Base-by-base conservation (phyloP, 768 basidiomycete species). In the Sarcodon aspratus region DNA sequence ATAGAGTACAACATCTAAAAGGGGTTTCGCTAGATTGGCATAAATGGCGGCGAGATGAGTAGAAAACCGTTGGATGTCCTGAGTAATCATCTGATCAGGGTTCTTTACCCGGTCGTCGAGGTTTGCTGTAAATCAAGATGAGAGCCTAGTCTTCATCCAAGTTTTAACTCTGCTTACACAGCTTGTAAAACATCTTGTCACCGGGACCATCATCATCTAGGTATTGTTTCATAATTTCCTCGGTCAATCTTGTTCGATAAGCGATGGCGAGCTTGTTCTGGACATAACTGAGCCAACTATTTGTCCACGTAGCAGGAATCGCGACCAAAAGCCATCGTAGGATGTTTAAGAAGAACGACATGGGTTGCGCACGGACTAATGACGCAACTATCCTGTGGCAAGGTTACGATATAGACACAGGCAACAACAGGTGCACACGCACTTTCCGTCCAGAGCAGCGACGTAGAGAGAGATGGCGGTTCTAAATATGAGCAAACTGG, bases 71-170 rank as follows among this genome's bases (percentile, higher is more conserved):
- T 94, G 89, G 44, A 97, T 92, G 63, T 98, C 95, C 50, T 94
- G 83, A 2, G 92, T 95, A 47, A 96, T 88, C 85, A 93, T 92
- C 85, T 96, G 92, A 62, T 97, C 93, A 12, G 90, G 85, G 57
- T 97, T 96, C 71, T 92, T 92, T 45, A 97, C 92, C 45, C 95
- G 73, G 61, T 97, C 95, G 60, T 97, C 94, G 56, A 98, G 67
- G 62, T 96, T 96, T 40, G 88, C 92, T 90, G 58, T 18, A 40
- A 17, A 21, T 15, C 17, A 17, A 32, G 38, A 31, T 36, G 15
- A 52, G 33, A 9, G 9, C 38, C 35, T 12, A 34, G 40, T 47
- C 21, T 33, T 3, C 5, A 13, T 37, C 13, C 31, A 34, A 37
- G 6, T 7, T 13, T 21, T 7, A 18, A 45, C 6, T 27, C 3